Percentiles rank a stretch among this genome's conserved stretches.
These are phyloP conservation scores for Prunus kanzakura DNA, from an alignment of 306 rosid genomes.

Conservation along the genomic window DNA sequence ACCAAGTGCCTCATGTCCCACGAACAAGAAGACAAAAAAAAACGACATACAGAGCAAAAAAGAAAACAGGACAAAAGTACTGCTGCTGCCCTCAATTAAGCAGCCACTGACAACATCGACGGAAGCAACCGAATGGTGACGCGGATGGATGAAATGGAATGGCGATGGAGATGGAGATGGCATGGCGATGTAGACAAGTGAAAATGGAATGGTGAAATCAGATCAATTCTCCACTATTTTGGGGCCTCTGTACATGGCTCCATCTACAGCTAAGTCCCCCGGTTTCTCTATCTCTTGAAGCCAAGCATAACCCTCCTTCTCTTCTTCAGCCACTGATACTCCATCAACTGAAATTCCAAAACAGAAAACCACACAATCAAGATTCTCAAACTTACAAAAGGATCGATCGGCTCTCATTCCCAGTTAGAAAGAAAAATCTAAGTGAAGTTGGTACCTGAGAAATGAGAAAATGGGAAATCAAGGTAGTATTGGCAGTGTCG, in stretches of 20 bases:
- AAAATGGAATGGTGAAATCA: background rate
- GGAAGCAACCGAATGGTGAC: background rate
- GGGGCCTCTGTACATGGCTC: constrained; percentile 71
- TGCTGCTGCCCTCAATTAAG: constrained; percentile 19
- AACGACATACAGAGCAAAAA: background rate
- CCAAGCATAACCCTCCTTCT: constrained; percentile 62
- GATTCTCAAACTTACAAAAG: background rate
- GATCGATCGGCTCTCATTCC: background rate
- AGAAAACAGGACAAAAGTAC: constrained; percentile 12
- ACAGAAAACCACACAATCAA: background rate
- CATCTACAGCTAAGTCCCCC: constrained; percentile 56
- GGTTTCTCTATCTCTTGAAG: constrained; percentile 77
- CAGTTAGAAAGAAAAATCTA: background rate
- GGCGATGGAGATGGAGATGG: background rate
- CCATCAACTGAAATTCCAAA: constrained; percentile 49
- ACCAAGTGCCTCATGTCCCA: constrained; percentile 36
- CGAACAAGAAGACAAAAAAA: constrained; percentile 1
- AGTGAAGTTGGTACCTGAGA: constrained; percentile 48
- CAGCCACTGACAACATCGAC: constrained; percentile 1
- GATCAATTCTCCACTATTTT: constrained; percentile 46
- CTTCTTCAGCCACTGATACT: constrained; percentile 53
- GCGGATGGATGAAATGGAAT: background rate
- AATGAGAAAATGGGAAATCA: constrained; percentile 47
- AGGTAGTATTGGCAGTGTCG: constrained; percentile 85
- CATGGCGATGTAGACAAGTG: background rate